These are phyloP conservation scores for Volvox carteri DNA, from an alignment of 163 green algal genomes.

Conservation along the genomic window DNA sequence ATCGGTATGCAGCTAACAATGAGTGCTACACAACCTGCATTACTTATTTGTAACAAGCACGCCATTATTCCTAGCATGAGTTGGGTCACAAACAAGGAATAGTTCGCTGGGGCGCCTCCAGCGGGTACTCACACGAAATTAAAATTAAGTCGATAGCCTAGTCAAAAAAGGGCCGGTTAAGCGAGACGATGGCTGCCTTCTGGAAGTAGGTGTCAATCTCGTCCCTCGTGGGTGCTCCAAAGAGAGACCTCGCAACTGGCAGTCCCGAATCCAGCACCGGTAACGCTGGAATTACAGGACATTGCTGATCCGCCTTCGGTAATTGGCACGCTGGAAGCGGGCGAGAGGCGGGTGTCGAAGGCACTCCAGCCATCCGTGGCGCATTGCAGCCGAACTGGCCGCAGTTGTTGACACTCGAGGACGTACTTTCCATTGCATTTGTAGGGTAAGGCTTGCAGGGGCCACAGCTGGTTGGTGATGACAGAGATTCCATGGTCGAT, in stretches of 20 bases:
- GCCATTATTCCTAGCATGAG: not conserved
- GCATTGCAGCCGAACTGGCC: not conserved
- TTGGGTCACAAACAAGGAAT: not conserved
- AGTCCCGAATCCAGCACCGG: not conserved
- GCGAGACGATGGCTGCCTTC: not conserved
- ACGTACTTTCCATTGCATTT: not conserved
- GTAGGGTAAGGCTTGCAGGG: not conserved
- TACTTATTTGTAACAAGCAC: not conserved
- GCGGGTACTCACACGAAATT: too few relatives aligned
- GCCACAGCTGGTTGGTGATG: not conserved
- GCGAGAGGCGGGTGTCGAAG: conserved; percentile 8
- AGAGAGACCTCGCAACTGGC: not conserved
- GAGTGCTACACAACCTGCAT: too few relatives aligned
- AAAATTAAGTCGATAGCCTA: too few relatives aligned
- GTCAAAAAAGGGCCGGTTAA: not conserved
- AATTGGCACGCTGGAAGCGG: not conserved
- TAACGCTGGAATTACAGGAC: not conserved
- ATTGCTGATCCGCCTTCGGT: not conserved
- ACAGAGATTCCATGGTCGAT: not conserved
- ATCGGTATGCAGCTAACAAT: too few relatives aligned
- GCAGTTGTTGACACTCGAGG: not conserved
- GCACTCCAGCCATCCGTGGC: not conserved
- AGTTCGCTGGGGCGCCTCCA: too few relatives aligned
- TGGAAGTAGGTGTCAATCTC: conserved; percentile 26
- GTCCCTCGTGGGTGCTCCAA: conserved; percentile 8